These are phyloP conservation scores for Penicillium carneum DNA, from an alignment of 2,329 filamentous ascomycete genomes.

Conservation along the genomic window DNA sequence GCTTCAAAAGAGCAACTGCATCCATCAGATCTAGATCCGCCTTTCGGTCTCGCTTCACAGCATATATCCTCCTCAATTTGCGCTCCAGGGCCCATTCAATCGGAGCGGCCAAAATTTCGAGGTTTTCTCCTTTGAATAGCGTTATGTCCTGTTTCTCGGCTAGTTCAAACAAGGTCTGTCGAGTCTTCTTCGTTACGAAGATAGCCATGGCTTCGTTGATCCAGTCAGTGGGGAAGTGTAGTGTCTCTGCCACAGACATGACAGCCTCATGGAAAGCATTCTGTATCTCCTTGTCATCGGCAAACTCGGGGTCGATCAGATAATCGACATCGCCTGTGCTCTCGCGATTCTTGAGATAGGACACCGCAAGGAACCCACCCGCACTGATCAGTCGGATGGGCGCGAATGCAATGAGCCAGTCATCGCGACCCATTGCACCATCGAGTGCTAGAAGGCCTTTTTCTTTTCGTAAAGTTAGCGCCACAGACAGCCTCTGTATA, in stretches of 20 bases:
- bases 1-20: constrained; percentile 41
- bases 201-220: constrained; percentile 44
- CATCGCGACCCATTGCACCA: constrained; percentile 40
- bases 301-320: constrained; percentile 44
- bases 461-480: no score
- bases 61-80: constrained; percentile 45
- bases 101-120: constrained; percentile 44
- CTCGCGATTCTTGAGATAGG: constrained; percentile 41
- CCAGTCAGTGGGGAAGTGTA: constrained; percentile 40
- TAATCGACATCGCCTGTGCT: constrained; percentile 45
- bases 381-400: constrained; percentile 43
- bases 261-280: constrained; percentile 18
- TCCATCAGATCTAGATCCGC: constrained; percentile 41
- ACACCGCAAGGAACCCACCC: constrained; percentile 44
- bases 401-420: constrained; percentile 43
- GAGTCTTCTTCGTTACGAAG: constrained; percentile 38
- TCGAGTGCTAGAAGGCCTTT: constrained; percentile 43
- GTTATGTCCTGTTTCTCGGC: constrained; percentile 44
- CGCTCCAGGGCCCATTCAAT: constrained; percentile 47
- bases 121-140: constrained; percentile 39
- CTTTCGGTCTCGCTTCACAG: constrained; percentile 33
- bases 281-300: constrained; percentile 43
- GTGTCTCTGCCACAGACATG: not conserved
- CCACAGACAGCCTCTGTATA: no score
- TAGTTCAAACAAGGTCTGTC: constrained; percentile 38